These are phyloP conservation scores for Hermanozyma aechmeae DNA, from an alignment of 805 yeast species.

Conservation along the genomic window DNA sequence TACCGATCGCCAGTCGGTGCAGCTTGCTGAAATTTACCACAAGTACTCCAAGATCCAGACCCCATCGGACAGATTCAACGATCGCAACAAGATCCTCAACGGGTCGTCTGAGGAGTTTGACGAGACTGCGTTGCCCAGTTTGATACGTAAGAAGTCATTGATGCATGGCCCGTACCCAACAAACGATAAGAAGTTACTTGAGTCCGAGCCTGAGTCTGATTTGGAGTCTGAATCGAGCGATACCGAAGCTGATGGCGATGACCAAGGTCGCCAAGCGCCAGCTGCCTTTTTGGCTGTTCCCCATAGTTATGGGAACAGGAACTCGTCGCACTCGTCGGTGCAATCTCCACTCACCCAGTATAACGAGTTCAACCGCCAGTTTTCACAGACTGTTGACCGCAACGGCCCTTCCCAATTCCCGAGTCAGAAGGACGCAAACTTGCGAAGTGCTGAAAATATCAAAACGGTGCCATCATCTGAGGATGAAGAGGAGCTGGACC, in stretches of 20 bases:
- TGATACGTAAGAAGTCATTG: constrained; percentile 19
- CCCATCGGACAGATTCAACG: constrained; percentile 31
- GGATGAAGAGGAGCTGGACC: constrained; percentile 1
- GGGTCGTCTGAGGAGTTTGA: constrained; percentile 25
- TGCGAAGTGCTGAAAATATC: constrained; percentile 1
- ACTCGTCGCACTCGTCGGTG: constrained; percentile 28
- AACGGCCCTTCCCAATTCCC: constrained; percentile 1
- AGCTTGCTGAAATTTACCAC: constrained; percentile 33
- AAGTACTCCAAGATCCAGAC: constrained; percentile 29
- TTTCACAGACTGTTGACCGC: constrained; percentile 16
- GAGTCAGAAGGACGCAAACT: constrained; percentile 3
- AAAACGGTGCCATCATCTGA: constrained; percentile 1
- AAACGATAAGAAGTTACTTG: constrained; percentile 26
- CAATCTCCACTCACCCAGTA: constrained; percentile 36
- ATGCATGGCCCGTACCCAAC: constrained; percentile 24
- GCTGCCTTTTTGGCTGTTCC: constrained; percentile 15
- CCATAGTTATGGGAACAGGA: constrained; percentile 14
- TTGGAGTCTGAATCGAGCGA: constrained; percentile 16
- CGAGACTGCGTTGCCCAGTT: constrained; percentile 25
- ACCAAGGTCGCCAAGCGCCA: background rate
- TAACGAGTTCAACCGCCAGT: constrained; percentile 31
- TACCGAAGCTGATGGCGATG: constrained; percentile 7
- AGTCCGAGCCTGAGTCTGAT: constrained; percentile 13
- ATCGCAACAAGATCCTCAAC: constrained; percentile 26
- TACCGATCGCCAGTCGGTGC: constrained; percentile 29